Evolutionary conservation across 768 basidiomycete genomes (phyloP).

Genomic region (Cystofilobasidium capitatum): DNA sequence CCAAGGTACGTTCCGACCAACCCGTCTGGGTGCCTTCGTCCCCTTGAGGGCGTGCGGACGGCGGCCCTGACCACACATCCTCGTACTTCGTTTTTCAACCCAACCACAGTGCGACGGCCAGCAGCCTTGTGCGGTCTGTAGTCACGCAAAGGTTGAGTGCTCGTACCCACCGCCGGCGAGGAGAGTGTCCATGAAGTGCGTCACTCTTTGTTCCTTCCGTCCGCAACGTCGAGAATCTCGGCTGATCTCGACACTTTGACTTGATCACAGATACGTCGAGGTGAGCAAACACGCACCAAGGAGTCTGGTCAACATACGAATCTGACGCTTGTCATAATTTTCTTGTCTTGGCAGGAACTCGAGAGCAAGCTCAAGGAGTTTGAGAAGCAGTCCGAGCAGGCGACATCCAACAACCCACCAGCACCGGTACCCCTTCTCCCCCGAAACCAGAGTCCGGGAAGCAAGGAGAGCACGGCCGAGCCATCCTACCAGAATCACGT

Average conservation of each 20-base stretch:
- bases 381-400: no score
- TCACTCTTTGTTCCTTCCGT: neutral
- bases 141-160: neutral
- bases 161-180: neutral
- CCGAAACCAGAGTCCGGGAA: no score
- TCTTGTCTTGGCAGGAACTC: neutral
- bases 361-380: neutral
- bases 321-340: no score
- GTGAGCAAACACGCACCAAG: no score
- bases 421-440: no score
- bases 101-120: neutral
- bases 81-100: neutral
- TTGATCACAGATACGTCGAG: neutral
- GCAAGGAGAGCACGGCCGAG: no score
- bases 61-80: no score
- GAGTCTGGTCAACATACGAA: no score
- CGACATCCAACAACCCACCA: no score
- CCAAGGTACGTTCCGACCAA: neutral
- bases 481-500: no score
- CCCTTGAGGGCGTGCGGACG: neutral
- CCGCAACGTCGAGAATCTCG: neutral
- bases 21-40: neutral
- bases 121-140: neutral
- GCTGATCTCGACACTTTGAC: neutral
- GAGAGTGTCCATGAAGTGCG: constrained; percentile 2